phyloP scores from a whole-genome alignment of 306 rosid species.

The Corylus heterophylla region DNA sequence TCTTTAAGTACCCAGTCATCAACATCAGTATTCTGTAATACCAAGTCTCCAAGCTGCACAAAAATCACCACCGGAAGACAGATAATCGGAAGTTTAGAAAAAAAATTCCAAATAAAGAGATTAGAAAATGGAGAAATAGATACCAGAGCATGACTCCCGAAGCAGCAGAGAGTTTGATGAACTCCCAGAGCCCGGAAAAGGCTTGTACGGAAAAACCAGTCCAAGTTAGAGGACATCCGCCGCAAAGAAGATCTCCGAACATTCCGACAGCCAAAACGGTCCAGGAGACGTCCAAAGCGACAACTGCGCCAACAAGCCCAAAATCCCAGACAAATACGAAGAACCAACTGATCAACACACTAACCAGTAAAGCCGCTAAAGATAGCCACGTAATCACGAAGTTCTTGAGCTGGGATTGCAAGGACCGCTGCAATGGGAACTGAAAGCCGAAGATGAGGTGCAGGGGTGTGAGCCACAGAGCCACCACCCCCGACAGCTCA shows the following conservation, averaged over 20 bases:
- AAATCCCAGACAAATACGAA: slow-evolving; percentile 46
- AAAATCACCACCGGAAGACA: not conserved
- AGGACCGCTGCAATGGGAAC: slow-evolving; percentile 67
- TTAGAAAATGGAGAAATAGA: too few species aligned
- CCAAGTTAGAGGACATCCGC: slow-evolving; percentile 80
- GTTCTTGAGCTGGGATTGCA: slow-evolving; percentile 74
- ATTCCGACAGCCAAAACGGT: slow-evolving; percentile 60
- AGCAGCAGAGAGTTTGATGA: slow-evolving; percentile 61
- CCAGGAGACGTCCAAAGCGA: slow-evolving; percentile 68
- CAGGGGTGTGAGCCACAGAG: slow-evolving; percentile 68
- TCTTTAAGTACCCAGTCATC: slow-evolving; percentile 64
- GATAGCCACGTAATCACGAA: slow-evolving; percentile 57
- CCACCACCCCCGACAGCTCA: slow-evolving; percentile 53
- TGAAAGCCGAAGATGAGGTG: slow-evolving; percentile 80
- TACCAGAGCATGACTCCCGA: slow-evolving; percentile 81
- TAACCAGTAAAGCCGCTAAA: slow-evolving; percentile 37
- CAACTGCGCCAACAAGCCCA: slow-evolving; percentile 68
- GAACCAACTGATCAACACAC: slow-evolving; percentile 46
- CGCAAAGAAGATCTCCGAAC: slow-evolving; percentile 37
- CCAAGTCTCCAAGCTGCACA: slow-evolving; percentile 71
- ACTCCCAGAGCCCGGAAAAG: slow-evolving; percentile 70
- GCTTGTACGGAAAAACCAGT: slow-evolving; percentile 59
- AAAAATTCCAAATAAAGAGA: too few species aligned
- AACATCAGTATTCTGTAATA: slow-evolving; percentile 62
- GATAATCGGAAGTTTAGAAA: not conserved